Evolutionary conservation across 495 filamentous ascomycete genomes (phyloP), one percentile per base, ranked within the genome.

Genomic region (Neurospora sp.): DNA sequence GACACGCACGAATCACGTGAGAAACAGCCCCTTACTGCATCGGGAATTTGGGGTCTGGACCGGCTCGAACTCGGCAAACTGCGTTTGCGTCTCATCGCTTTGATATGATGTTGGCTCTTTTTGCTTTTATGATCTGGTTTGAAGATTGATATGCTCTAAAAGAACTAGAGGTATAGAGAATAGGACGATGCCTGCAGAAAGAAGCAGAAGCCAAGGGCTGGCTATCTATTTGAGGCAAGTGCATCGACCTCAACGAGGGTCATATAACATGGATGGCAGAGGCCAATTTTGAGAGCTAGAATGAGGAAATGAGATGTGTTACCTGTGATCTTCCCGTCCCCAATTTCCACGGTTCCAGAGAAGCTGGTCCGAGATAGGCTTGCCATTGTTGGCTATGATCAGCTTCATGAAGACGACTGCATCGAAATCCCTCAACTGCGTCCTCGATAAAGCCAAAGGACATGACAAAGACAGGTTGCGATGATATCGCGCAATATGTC

Each of bases 1-100:
- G 73, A 75, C 69, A 69, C 39, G 40, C 34, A 13, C 42, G 40
- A 31, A 70, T 76, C 74, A 76, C 74, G 74, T 76, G 74, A 66
- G 24, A 17, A 42, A 36, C 69, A 48, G 71, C 39, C 62, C 71
- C 54, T 66, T 66, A 66, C 54, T 66, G 54, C 24, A 19, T 66
- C 54, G 54, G 54, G 54, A 66, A 66, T 66, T 66, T 34, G 54
- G 28, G 28, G 28, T 66, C 54, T 66, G 54, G 54, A 19, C 28
- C 54, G 31, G 24, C 54, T 66, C 28, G 6, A 28, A 34, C 54
- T 66, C 54, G 54, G 54, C 54, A 66, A 66, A 24, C 54, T 62
- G 54, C 24, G 54, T 62, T 62, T 62, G 54, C 54, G 54, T 31
- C 54, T 31, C 54, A 62, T 62, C 54, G 54, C 24, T 62, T 66